A percentile compares a stretch with the other conserved stretches of the same genome.
Conservation (phyloP, 1,284 basidiomycete species). For the Leccinum glutinopallens region DNA sequence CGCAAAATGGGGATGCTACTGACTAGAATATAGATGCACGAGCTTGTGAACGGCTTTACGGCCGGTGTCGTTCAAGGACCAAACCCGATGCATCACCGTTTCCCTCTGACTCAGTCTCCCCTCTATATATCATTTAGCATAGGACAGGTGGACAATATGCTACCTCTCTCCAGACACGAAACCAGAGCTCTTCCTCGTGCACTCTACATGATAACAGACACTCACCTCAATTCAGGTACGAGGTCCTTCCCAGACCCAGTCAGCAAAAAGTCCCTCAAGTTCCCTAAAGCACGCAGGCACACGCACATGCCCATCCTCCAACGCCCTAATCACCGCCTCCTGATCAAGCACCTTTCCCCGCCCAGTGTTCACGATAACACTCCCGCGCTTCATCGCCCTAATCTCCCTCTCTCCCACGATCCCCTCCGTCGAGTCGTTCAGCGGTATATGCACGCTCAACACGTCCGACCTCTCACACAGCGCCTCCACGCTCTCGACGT, state of each 20-base stretch:
- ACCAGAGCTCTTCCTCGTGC: background rate
- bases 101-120: background rate
- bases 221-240: background rate
- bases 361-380: slow-evolving; percentile 77
- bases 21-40: background rate
- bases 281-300: slow-evolving; percentile 62
- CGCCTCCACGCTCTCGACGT: slow-evolving; percentile 71
- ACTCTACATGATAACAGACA: background rate
- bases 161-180: background rate
- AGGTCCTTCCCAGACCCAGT: slow-evolving; percentile 36
- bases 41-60: background rate
- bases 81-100: background rate
- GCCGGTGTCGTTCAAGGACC: background rate
- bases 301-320: slow-evolving; percentile 84
- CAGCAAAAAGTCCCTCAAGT: slow-evolving; percentile 66
- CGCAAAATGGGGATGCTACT: background rate
- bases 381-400: slow-evolving; percentile 75
- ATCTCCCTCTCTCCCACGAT: slow-evolving; percentile 52
- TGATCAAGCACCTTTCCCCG: slow-evolving; percentile 86
- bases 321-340: slow-evolving; percentile 78
- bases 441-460: slow-evolving; percentile 73
- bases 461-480: slow-evolving; percentile 78
- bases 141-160: no score
- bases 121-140: background rate
- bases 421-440: slow-evolving; percentile 50